phyloP scores from a whole-genome alignment of 2,329 filamentous ascomycete genomes.

The Allantophomopsis lycopodina region DNA sequence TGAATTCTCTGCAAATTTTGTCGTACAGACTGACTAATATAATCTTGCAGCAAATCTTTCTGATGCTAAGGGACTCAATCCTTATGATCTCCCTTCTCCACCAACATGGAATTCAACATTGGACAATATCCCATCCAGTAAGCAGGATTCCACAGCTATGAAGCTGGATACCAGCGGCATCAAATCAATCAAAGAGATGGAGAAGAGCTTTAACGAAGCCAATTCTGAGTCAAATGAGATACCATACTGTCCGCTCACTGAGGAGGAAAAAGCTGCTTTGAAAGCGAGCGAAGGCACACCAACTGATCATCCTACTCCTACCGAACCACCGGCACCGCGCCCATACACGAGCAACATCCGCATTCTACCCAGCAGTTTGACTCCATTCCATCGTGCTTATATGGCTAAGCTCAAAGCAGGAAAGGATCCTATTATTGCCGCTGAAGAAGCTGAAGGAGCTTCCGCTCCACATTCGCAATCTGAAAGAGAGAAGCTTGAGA shows the following conservation, averaged over 20 bases:
- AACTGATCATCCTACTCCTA: constrained; percentile 16
- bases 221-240: no score
- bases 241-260: neutral
- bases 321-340: constrained; percentile 13
- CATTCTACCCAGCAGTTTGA: constrained; percentile 81
- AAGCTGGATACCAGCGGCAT: constrained; percentile 2
- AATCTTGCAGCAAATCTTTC: constrained; percentile 34
- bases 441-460: constrained; percentile 19
- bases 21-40: no score
- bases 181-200: no score
- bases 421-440: constrained; percentile 29
- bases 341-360: constrained; percentile 64
- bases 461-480: constrained; percentile 26
- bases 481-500: constrained; percentile 69
- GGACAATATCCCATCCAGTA: constrained; percentile 12
- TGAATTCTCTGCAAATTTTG: no score
- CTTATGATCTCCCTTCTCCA: constrained; percentile 40
- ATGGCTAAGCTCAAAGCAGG: constrained; percentile 59
- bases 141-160: constrained; percentile 7
- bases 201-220: neutral
- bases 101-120: constrained; percentile 30
- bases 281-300: constrained; percentile 1
- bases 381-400: constrained; percentile 80
- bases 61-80: constrained; percentile 31
- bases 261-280: neutral